Conservation (phyloP, 805 yeast species). For the Saccharomyces kudriavzevii region DNA sequence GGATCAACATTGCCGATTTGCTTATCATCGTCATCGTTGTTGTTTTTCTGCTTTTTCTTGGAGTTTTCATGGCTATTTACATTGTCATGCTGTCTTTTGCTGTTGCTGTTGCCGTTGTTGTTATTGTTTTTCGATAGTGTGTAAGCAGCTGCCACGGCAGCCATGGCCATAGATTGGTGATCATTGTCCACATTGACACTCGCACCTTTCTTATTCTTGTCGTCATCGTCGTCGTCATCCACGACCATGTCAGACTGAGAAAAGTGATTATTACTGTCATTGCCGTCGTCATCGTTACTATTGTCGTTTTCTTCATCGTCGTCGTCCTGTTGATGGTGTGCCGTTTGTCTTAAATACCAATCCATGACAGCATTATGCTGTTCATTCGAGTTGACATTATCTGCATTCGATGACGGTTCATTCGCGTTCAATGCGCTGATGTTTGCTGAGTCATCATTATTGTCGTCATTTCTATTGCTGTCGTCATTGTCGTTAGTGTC, state of each 20-base stretch:
- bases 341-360: slow-evolving; percentile 8
- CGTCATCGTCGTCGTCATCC: neutral
- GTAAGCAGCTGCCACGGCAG: slow-evolving; percentile 20
- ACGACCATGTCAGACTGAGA: neutral
- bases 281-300: neutral
- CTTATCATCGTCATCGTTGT: slow-evolving; percentile 12
- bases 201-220: neutral
- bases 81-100: slow-evolving; percentile 12
- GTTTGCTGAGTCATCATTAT: neutral
- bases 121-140: slow-evolving; percentile 7
- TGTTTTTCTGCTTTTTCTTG: slow-evolving; percentile 15
- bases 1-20: slow-evolving; percentile 47
- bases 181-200: slow-evolving; percentile 2
- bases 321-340: neutral
- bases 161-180: slow-evolving; percentile 17
- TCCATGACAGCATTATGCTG: slow-evolving; percentile 6
- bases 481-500: slow-evolving; percentile 10
- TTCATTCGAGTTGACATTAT: slow-evolving; percentile 1
- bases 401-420: slow-evolving; percentile 1
- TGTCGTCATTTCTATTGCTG: slow-evolving; percentile 20
- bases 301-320: neutral
- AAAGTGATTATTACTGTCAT: neutral
- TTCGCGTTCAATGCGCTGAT: slow-evolving; percentile 1
- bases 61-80: slow-evolving; percentile 1
- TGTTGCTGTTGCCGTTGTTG: neutral